Evolutionary conservation across 202 grass and related monocot species (phyloP).

Genomic region (Digitaria exilis): DNA sequence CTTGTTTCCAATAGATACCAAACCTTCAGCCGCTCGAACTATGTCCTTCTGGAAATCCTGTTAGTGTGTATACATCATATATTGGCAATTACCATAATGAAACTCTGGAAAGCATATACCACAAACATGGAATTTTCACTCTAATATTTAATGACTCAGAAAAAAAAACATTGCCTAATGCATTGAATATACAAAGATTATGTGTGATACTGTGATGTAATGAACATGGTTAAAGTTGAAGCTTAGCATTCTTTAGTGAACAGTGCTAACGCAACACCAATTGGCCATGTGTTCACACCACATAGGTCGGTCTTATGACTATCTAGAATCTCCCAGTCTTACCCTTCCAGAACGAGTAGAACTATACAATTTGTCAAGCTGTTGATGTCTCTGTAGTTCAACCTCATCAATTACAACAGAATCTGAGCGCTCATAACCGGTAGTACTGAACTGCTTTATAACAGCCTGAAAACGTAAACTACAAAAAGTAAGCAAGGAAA

Average conservation of each 20-base stretch:
- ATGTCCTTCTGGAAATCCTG: conserved; percentile 99
- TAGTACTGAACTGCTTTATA: conserved; percentile 93
- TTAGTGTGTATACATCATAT: conserved; percentile 25
- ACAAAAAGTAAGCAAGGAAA: conserved; percentile 37
- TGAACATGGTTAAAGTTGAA: background rate
- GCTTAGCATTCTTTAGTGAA: background rate
- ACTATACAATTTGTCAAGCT: conserved; percentile 88
- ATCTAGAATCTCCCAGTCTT: conserved; percentile 36
- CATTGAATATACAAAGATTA: conserved; percentile 14
- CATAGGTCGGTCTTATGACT: background rate
- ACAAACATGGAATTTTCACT: background rate
- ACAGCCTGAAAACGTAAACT: conserved; percentile 75
- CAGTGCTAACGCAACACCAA: conserved; percentile 3
- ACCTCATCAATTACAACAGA: conserved; percentile 87
- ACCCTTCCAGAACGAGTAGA: conserved; percentile 97
- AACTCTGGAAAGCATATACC: conserved; percentile 10
- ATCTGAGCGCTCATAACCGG: conserved; percentile 87
- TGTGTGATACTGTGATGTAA: background rate
- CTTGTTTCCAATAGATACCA: conserved; percentile 63
- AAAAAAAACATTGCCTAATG: conserved; percentile 1
- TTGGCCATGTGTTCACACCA: conserved; percentile 1
- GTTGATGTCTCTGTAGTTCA: conserved; percentile 92
- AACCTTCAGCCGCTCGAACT: conserved; percentile 78
- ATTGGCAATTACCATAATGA: conserved; percentile 24
- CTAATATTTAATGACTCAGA: background rate